Base-by-base conservation (phyloP, 2,329 filamentous ascomycete species). In the Furcasterigmium furcatum region DNA sequence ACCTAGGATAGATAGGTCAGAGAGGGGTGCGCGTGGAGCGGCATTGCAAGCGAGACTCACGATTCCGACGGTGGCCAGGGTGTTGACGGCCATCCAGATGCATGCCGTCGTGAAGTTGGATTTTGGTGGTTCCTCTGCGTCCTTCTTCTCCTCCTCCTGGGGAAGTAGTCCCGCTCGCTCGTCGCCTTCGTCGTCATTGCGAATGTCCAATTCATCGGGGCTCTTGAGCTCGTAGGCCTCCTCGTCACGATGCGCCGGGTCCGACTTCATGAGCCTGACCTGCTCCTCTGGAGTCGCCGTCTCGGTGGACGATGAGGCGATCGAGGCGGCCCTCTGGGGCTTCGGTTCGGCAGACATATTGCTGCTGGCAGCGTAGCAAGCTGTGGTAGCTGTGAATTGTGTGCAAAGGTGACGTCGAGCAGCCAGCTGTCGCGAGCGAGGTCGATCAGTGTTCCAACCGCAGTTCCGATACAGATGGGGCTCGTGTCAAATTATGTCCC, bases 51-150 rank as follows among this genome's bases (percentile, higher is more conserved):
- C 10, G 34, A 18, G 34, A 29, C 73, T 57, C 68, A 82, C 80
- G 57, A 85, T 84, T 39, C 77, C 77, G 46, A 84, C 77, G 1
- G 81, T 84, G 3, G 81, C 79, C 50, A 84, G 49, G 14, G 79
- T 84, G 57, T 85, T 85, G 55, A 84, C 68, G 34, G 66, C 54
- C 63, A 82, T 83, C 80, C 81, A 84, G 44, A 74, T 60, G 18
- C 76, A 46, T 4, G 70, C 65, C 32, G 68, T 63, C 22, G 54
- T 55, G 40, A 71, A 65, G 14, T 64, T 64, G 27, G 58, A 49
- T 48, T 65, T 60, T 27, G 62, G 54, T 9, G 64, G 49, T 12
- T 66, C 62, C 50, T 65, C 56, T 27, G 24, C 7, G 7, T 60
- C 12, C 13, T 9, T 45, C 49, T 67, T 60, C 35, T 65, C 61